phyloP scores from a whole-genome alignment of 352 stramenopile species.

The Globisporangium barbulae region DNA sequence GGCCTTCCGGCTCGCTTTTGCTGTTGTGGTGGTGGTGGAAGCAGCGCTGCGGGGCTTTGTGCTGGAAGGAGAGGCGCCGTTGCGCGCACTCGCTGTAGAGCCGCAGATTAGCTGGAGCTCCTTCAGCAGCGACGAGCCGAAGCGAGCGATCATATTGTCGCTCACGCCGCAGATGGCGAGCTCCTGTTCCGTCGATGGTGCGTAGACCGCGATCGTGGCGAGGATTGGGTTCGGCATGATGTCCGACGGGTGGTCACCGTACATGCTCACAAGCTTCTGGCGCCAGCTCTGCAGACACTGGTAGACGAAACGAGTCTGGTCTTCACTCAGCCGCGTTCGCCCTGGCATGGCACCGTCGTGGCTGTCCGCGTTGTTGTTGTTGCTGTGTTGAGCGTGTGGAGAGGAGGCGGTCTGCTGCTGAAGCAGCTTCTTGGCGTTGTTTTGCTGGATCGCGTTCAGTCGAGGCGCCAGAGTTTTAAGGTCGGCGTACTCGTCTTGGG shows the following conservation, averaged over 20 bases:
- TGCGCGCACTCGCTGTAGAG: conserved; percentile 2
- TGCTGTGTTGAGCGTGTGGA: not conserved
- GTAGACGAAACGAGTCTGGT: conserved; percentile 59
- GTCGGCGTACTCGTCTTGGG: conserved; percentile 92
- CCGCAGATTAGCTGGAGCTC: conserved; percentile 39
- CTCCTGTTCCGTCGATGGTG: conserved; percentile 52
- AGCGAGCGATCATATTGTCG: conserved; percentile 45
- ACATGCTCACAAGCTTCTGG: conserved; percentile 75
- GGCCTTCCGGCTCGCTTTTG: conserved; percentile 11
- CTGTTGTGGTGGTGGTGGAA: not conserved
- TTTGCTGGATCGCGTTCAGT: conserved; percentile 87
- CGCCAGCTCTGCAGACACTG: conserved; percentile 75
- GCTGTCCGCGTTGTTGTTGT: conserved; percentile 12
- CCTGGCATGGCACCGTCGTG: not conserved
- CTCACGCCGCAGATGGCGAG: conserved; percentile 48
- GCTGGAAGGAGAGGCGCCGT: not conserved
- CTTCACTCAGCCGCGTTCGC: conserved; percentile 44
- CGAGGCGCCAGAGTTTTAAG: conserved; percentile 88
- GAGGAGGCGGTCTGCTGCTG: conserved; percentile 38
- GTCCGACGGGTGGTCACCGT: conserved; percentile 63
- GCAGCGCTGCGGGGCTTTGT: not conserved
- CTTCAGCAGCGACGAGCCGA: conserved; percentile 59
- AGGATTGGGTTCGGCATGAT: conserved; percentile 71
- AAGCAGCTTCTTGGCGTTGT: conserved; percentile 55
- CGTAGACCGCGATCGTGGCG: conserved; percentile 65